These are phyloP conservation scores for Paraglomus brasilianum DNA, from an alignment of 192 early-diverging fungal genomes.

Conservation along the genomic window DNA sequence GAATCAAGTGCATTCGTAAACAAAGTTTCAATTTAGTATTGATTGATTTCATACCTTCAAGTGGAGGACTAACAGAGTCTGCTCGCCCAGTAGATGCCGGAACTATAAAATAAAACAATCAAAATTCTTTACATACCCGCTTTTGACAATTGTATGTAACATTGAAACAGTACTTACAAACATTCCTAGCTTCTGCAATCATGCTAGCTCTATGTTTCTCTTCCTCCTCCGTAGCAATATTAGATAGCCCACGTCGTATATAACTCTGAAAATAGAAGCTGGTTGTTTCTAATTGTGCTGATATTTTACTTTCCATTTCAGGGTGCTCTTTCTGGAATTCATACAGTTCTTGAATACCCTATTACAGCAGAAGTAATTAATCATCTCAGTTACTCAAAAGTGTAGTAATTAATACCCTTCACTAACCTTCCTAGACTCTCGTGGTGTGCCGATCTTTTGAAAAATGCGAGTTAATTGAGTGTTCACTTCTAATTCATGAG, in stretches of 20 bases:
- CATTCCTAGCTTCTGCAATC: slow-evolving; percentile 20
- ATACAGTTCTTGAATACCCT: slow-evolving; percentile 76
- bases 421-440: slow-evolving; percentile 62
- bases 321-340: slow-evolving; percentile 74
- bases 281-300: slow-evolving; percentile 57
- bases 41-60: background rate
- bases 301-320: slow-evolving; percentile 58
- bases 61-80: background rate
- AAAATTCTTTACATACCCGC: background rate
- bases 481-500: slow-evolving; percentile 65
- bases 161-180: slow-evolving; percentile 7
- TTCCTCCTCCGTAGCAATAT: slow-evolving; percentile 56
- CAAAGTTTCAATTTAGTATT: background rate
- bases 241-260: slow-evolving; percentile 65
- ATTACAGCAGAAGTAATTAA: background rate
- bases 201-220: slow-evolving; percentile 26
- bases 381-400: no score
- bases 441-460: slow-evolving; percentile 64
- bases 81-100: background rate
- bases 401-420: background rate
- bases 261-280: slow-evolving; percentile 74
- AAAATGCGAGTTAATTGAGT: slow-evolving; percentile 66
- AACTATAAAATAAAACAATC: background rate
- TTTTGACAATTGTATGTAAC: background rate
- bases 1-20: background rate